Evolutionary conservation across 2,329 filamentous ascomycete species (phyloP).

Genomic region (Exophiala phaeomuriformis): DNA sequence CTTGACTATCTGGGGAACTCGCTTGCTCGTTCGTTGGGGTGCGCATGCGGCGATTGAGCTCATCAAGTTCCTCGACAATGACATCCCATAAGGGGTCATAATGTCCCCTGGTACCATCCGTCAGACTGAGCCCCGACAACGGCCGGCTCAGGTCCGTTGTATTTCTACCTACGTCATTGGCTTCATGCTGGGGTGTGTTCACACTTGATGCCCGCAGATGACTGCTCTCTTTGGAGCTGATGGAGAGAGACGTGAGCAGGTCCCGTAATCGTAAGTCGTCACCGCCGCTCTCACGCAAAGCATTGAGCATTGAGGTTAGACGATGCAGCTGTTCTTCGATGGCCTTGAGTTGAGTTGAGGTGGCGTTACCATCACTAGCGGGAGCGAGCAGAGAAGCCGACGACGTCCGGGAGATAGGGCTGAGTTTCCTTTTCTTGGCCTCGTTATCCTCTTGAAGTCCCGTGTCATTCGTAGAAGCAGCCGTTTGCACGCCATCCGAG

Average conservation of each 20-base stretch:
- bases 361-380: constrained; percentile 24
- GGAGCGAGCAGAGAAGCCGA: constrained; percentile 7
- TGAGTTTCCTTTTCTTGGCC: constrained; percentile 19
- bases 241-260: constrained; percentile 13
- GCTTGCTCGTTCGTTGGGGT: constrained; percentile 24
- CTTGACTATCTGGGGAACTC: constrained; percentile 11
- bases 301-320: constrained; percentile 40
- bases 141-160: constrained; percentile 14
- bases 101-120: neutral
- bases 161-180: constrained; percentile 3
- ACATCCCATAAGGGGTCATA: constrained; percentile 20
- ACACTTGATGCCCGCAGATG: constrained; percentile 38
- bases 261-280: constrained; percentile 5
- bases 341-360: constrained; percentile 30
- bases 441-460: neutral
- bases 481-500: constrained; percentile 11
- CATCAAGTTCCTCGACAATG: constrained; percentile 19
- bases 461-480: neutral
- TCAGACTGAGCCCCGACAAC: constrained; percentile 12
- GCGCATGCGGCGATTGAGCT: constrained; percentile 24
- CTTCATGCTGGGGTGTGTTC: constrained; percentile 10
- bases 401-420: neutral
- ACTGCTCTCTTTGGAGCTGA: constrained; percentile 19
- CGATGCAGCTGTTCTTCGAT: constrained; percentile 41
- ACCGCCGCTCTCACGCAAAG: constrained; percentile 31